Percentiles rank a stretch among this genome's conserved stretches.
Conservation (phyloP, 306 rosid species). For the Morella rubra region DNA sequence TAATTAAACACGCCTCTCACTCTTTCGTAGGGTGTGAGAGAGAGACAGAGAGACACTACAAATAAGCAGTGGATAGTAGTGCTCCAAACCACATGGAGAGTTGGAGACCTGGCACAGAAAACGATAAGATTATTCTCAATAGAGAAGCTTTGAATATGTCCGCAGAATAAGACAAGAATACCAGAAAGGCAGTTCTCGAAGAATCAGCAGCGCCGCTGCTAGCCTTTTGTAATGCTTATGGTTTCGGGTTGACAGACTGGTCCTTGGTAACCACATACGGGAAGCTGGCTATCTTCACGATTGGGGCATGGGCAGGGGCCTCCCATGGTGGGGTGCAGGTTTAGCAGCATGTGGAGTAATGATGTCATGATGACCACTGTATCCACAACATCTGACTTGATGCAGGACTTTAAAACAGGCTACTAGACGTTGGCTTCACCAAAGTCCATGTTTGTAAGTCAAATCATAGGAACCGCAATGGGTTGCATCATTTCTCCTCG, state of each 20-base stretch:
- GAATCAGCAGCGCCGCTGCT: slow-evolving; percentile 48
- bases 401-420: slow-evolving; percentile 58
- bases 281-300: slow-evolving; percentile 45
- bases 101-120: too few species aligned
- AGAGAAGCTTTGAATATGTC: too few species aligned
- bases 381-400: slow-evolving; percentile 50
- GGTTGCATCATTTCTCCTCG: slow-evolving; percentile 52
- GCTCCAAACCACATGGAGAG: too few species aligned
- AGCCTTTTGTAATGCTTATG: slow-evolving; percentile 56
- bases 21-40: too few species aligned
- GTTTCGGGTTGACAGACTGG: slow-evolving; percentile 57
- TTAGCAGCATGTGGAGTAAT: slow-evolving; percentile 57
- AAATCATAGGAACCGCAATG: slow-evolving; percentile 43
- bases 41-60: too few species aligned
- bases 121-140: too few species aligned
- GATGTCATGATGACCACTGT: slow-evolving; percentile 64
- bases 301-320: slow-evolving; percentile 55
- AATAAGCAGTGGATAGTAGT: too few species aligned
- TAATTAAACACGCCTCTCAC: too few species aligned
- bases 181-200: too few species aligned
- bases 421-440: slow-evolving; percentile 55
- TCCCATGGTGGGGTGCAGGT: slow-evolving; percentile 50
- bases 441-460: slow-evolving; percentile 55
- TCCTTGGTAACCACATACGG: slow-evolving; percentile 56
- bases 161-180: too few species aligned